A percentile compares a stretch with the other conserved stretches of the same genome.
Conservation (phyloP, 441 rosid genomes). For the Codiaeum variegatum region DNA sequence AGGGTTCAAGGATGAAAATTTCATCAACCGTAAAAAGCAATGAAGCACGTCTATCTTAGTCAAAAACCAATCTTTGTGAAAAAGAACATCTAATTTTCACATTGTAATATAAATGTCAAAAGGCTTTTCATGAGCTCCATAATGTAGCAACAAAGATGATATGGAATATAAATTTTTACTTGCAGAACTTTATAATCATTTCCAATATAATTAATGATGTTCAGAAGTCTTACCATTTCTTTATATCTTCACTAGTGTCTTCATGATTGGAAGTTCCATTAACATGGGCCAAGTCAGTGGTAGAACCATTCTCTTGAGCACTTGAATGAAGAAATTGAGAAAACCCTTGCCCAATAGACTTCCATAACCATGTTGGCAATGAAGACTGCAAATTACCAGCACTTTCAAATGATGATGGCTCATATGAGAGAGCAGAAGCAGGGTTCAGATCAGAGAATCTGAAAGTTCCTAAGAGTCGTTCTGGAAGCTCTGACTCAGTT, state of each 20-base stretch:
- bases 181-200: background rate
- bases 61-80: background rate
- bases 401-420: conserved; percentile 28
- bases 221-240: conserved; percentile 43
- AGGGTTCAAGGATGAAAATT: too few relatives aligned
- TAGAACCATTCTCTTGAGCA: conserved; percentile 42
- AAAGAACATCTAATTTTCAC: background rate
- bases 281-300: conserved; percentile 24
- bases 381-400: conserved; percentile 34
- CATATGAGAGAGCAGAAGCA: conserved; percentile 49
- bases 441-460: conserved; percentile 78
- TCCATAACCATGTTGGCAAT: conserved; percentile 66
- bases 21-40: background rate
- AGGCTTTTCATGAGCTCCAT: background rate
- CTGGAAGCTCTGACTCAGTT: conserved; percentile 81
- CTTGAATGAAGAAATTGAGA: conserved; percentile 60
- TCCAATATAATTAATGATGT: background rate
- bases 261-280: conserved; percentile 37
- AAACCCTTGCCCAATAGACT: conserved; percentile 76
- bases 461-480: conserved; percentile 64
- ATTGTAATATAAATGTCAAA: background rate
- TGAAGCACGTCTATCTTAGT: background rate
- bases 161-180: background rate
- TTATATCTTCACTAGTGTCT: conserved; percentile 29
- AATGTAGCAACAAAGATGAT: background rate